phyloP scores from a whole-genome alignment of 2,329 filamentous ascomycete species.

The Endoconidiophora polonica region DNA sequence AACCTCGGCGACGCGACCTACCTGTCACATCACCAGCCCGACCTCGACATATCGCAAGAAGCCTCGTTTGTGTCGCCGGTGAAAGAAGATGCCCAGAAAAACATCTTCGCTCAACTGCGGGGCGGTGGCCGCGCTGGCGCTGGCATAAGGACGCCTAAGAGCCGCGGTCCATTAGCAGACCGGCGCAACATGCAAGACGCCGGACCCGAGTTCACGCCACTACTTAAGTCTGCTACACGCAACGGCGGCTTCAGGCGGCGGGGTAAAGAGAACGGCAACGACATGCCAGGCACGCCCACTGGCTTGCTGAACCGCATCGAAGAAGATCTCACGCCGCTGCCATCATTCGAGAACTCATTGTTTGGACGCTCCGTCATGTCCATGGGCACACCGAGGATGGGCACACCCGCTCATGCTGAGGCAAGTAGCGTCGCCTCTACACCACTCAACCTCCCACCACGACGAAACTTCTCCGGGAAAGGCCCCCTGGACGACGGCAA shows the following conservation, averaged over 20 bases:
- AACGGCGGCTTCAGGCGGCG: constrained; percentile 48
- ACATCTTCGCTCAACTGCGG: constrained; percentile 59
- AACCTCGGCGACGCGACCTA: constrained; percentile 73
- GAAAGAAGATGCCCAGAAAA: constrained; percentile 43
- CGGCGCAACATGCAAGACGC: constrained; percentile 52
- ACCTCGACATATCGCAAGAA: constrained; percentile 75
- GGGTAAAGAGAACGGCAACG: constrained; percentile 45
- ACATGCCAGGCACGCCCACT: constrained; percentile 50
- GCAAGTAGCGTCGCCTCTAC: constrained; percentile 73
- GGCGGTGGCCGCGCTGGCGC: constrained; percentile 42
- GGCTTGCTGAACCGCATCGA: constrained; percentile 39
- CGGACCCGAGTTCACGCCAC: constrained; percentile 76
- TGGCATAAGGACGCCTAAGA: constrained; percentile 39
- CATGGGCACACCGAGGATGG: constrained; percentile 16
- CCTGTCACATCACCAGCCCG: constrained; percentile 44
- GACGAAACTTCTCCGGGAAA: constrained; percentile 39
- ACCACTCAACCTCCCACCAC: constrained; percentile 54
- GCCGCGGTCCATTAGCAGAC: constrained; percentile 52
- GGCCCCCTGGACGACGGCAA: constrained; percentile 71
- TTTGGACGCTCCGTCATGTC: constrained; percentile 49
- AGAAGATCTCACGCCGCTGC: constrained; percentile 59
- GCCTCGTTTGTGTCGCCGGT: constrained; percentile 70
- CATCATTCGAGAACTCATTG: constrained; percentile 55
- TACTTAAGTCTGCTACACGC: constrained; percentile 66
- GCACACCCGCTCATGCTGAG: constrained; percentile 47